phyloP scores from a whole-genome alignment of 179 eudicot genomes.

The Vitellaria paradoxa region DNA sequence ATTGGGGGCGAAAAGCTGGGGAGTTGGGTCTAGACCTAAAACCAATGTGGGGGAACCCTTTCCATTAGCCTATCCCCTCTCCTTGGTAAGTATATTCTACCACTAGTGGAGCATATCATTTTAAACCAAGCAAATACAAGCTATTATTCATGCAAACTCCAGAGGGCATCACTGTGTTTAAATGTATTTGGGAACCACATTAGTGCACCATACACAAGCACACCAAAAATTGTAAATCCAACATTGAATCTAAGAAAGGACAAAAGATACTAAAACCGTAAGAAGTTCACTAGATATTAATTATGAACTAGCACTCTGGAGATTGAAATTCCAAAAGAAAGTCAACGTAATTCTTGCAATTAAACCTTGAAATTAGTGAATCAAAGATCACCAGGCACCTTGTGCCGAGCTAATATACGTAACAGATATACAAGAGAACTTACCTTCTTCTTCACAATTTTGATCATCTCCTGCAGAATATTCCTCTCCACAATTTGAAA shows the following conservation, averaged over 20 bases:
- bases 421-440: conserved; percentile 1
- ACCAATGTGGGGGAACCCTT: too few species aligned
- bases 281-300: background rate
- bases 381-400: background rate
- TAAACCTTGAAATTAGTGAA: background rate
- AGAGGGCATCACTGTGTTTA: too few species aligned
- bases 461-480: conserved; percentile 81
- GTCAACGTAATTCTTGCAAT: background rate
- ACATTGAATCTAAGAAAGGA: background rate
- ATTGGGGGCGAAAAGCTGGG: too few species aligned
- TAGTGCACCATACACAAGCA: background rate
- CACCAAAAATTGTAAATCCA: background rate
- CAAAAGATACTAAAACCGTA: background rate
- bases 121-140: conserved; percentile 1
- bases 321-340: background rate
- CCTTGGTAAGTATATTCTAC: background rate
- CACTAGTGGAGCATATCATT: background rate
- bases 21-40: too few species aligned
- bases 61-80: too few species aligned
- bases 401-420: background rate
- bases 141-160: background rate
- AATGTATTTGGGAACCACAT: background rate
- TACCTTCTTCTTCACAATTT: conserved; percentile 89
- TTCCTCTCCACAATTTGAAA: conserved; percentile 72
- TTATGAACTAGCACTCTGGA: background rate